Evolutionary conservation across 371 early-diverging fungal genomes (phyloP).

Genomic region (Syncephalis fuscata): DNA sequence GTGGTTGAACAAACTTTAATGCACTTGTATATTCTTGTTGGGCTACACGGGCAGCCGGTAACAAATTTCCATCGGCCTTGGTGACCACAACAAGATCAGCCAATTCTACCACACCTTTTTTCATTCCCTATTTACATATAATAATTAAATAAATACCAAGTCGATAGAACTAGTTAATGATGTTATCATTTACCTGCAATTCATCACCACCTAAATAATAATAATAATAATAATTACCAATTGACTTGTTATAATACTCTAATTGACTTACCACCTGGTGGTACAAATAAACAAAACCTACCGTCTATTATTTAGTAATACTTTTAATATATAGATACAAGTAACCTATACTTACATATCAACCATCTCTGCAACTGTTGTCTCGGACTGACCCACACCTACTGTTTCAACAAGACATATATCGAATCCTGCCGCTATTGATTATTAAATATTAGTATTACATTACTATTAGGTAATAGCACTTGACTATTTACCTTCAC

Average conservation of each 20-base stretch:
- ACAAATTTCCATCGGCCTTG: constrained; percentile 56
- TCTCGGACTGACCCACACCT: constrained; percentile 71
- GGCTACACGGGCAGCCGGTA: constrained; percentile 36
- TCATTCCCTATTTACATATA: constrained; percentile 29
- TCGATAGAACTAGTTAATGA: too few species aligned
- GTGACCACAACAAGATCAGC: constrained; percentile 61
- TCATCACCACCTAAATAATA: constrained; percentile 6
- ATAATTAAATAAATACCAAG: too few species aligned
- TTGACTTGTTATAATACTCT: not conserved
- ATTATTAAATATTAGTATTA: not conserved
- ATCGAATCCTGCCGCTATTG: constrained; percentile 50
- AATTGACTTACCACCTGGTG: constrained; percentile 8
- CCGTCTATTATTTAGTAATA: not conserved
- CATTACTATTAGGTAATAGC: not conserved
- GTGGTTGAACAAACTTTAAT: constrained; percentile 30
- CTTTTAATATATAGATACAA: not conserved
- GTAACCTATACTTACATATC: constrained; percentile 29
- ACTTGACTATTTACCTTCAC: constrained; percentile 30
- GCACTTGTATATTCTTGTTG: constrained; percentile 43
- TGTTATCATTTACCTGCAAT: not conserved
- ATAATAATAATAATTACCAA: not conserved
- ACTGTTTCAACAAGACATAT: constrained; percentile 66
- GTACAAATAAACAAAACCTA: constrained; percentile 10
- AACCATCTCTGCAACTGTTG: constrained; percentile 71
- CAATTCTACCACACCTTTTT: constrained; percentile 69